Evolutionary conservation across 306 rosid species (phyloP), one percentile per base, ranked within the genome.

Genomic region (Inga oerstediana): DNA sequence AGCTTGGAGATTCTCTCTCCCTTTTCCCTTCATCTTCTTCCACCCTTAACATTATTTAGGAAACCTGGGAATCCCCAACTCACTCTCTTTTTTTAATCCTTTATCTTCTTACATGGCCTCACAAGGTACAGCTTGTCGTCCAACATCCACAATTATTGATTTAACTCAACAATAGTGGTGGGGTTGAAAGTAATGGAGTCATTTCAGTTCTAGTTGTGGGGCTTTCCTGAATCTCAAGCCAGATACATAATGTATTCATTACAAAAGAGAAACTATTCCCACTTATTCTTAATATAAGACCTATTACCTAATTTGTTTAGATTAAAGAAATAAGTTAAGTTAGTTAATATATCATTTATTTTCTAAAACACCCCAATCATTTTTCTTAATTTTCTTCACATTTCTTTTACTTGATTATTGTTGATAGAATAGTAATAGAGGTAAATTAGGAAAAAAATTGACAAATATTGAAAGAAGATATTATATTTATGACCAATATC

Each of bases 1-100:
- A 27, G 67, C 67, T 48, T 49, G 39, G 45, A 76, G 90, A 82
- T 80, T 81, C 82, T 52, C 67, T 81, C 81, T 7, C 30, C 24
- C 35, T 54, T 79, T 82, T 14, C 20, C 12, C 79, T 68, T 73
- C 74, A 39, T 52, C 78, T 35, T 78, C 87, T 76, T 44, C n/a
- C 77, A 4, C 52, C 52, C 34, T 52, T 80, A 48, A 27, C 80
- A 77, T 62, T 71, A 74, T 78, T 46, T 41, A 62, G 70, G 79
- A 79, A 85, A 45, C 32, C 35, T 80, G 78, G 74, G 83, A 82
- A 82, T 73, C 76, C 3, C 58, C 75, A 10, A 5, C 54, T 5
- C 16, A 49, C 82, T 67, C 43, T 56, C 61, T 67, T 7, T 35
- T 70, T 8, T 70, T 64, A 10, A 3, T 46, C 51, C 16, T 46